Percentiles rank a stretch among this genome's conserved stretches.
Evolutionary conservation across 148 eudicot genomes (phyloP).

Genomic region (Agrostemma githago): DNA sequence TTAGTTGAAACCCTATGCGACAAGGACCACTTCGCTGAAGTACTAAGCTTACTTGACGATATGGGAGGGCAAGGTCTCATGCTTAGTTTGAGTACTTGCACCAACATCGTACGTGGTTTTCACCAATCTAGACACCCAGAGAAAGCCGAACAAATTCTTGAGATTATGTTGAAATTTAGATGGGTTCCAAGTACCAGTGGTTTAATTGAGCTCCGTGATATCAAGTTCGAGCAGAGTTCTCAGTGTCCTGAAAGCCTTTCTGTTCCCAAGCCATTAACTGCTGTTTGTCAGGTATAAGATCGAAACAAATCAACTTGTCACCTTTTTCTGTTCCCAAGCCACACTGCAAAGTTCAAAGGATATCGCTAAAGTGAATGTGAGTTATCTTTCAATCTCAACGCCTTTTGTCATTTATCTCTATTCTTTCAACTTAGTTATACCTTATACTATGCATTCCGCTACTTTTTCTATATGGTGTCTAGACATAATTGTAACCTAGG

Average conservation of each 20-base stretch:
- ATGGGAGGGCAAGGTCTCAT: slow-evolving; percentile 54
- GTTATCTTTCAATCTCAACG: neutral
- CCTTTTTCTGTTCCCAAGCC: slow-evolving; percentile 6
- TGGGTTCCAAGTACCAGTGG: slow-evolving; percentile 46
- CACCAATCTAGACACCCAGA: slow-evolving; percentile 38
- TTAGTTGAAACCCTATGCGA: slow-evolving; percentile 31
- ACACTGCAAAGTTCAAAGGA: slow-evolving; percentile 2
- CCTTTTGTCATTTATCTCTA: neutral
- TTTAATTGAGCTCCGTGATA: slow-evolving; percentile 33
- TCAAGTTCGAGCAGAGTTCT: slow-evolving; percentile 13
- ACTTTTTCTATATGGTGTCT: neutral
- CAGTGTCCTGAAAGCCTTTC: slow-evolving; percentile 23
- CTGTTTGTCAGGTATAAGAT: slow-evolving; percentile 34
- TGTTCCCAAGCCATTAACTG: slow-evolving; percentile 25
- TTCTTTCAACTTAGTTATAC: neutral
- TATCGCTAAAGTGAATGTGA: slow-evolving; percentile 15
- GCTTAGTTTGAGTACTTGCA: slow-evolving; percentile 50
- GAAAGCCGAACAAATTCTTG: slow-evolving; percentile 39
- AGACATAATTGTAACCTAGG: neutral
- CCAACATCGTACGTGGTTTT: slow-evolving; percentile 37
- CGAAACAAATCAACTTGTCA: neutral
- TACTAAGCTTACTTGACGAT: slow-evolving; percentile 40
- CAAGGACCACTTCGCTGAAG: slow-evolving; percentile 37
- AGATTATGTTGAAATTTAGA: slow-evolving; percentile 39
- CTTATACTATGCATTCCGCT: neutral